Evolutionary conservation across 2,329 filamentous ascomycete genomes (phyloP).

Genomic region (Aureobasidium subglaciale): DNA sequence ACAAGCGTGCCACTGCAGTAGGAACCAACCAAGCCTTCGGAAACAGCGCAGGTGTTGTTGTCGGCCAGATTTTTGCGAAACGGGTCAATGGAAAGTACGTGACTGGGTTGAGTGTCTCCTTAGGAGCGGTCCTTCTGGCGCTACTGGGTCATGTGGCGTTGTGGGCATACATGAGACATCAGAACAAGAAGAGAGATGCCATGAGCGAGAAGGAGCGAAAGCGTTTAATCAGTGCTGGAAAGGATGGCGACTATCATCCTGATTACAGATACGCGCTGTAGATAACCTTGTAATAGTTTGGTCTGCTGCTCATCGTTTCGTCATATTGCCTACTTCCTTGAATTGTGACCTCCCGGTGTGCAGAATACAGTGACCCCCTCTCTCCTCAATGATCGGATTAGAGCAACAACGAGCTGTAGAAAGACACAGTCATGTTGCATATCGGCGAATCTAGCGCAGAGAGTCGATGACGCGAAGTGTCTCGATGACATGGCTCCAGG

Average conservation of each 20-base stretch:
- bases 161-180: neutral
- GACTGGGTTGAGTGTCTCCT: conserved; percentile 46
- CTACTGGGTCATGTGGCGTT: conserved; percentile 27
- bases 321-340: too few relatives aligned
- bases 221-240: neutral
- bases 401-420: too few relatives aligned
- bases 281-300: too few relatives aligned
- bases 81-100: conserved; percentile 40
- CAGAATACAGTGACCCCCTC: too few relatives aligned
- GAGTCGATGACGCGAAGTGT: too few relatives aligned
- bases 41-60: conserved; percentile 66
- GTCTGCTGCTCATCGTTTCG: too few relatives aligned
- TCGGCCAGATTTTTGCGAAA: conserved; percentile 37
- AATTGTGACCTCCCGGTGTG: too few relatives aligned
- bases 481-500: too few relatives aligned
- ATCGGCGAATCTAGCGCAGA: too few relatives aligned
- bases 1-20: conserved; percentile 65
- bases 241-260: neutral
- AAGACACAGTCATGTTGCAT: too few relatives aligned
- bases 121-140: conserved; percentile 41
- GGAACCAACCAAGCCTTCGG: conserved; percentile 65
- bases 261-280: neutral
- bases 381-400: too few relatives aligned
- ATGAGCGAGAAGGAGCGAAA: neutral
- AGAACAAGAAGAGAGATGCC: neutral